These are phyloP conservation scores for Alliaria petiolata DNA, from an alignment of 345 rosid species.

Conservation along the genomic window DNA sequence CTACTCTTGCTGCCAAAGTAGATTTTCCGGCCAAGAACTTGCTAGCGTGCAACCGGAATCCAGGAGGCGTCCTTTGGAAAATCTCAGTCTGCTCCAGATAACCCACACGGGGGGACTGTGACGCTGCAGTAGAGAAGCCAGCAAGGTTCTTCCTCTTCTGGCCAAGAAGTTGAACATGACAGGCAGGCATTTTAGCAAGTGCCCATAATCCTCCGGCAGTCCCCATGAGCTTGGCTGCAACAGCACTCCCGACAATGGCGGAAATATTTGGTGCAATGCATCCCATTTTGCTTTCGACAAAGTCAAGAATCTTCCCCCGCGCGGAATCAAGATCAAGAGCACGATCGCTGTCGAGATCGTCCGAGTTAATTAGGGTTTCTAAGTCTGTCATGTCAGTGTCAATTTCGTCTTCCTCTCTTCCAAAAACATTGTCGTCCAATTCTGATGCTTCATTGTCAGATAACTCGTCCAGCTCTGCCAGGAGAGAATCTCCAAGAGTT, in stretches of 20 bases:
- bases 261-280: constrained; percentile 77
- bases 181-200: constrained; percentile 79
- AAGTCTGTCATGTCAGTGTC: too few relatives aligned
- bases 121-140: constrained; percentile 74
- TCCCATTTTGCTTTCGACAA: constrained; percentile 78
- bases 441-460: too few relatives aligned
- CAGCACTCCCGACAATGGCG: constrained; percentile 74
- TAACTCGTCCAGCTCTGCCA: too few relatives aligned
- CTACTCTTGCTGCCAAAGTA: constrained; percentile 67
- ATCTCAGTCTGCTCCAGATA: constrained; percentile 73
- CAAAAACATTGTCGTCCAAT: too few relatives aligned
- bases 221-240: constrained; percentile 82
- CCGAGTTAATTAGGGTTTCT: too few relatives aligned
- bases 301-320: constrained; percentile 48
- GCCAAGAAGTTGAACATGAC: constrained; percentile 80
- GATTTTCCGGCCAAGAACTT: constrained; percentile 78
- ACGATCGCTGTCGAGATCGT: too few relatives aligned
- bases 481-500: too few relatives aligned
- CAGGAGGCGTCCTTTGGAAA: constrained; percentile 64
- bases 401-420: too few relatives aligned
- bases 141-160: constrained; percentile 77
- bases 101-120: constrained; percentile 71
- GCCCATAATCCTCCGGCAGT: constrained; percentile 83
- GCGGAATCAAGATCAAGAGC: too few relatives aligned
- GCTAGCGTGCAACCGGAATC: constrained; percentile 57